Conservation (phyloP, 805 yeast genomes). For the Sugiyamaella americana region DNA sequence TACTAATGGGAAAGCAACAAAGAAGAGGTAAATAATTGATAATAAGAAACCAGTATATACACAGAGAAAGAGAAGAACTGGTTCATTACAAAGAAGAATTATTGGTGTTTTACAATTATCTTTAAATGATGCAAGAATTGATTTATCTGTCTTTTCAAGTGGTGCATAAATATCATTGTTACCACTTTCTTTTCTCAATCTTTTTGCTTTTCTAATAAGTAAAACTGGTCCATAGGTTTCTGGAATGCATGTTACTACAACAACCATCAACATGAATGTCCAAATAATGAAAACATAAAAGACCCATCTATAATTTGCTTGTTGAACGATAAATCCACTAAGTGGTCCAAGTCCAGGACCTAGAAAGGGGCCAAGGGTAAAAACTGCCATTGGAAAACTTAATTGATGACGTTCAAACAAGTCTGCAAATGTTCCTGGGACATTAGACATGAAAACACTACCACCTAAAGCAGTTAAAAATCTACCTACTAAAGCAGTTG, state of each 20-base stretch:
- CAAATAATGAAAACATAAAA: constrained; percentile 57
- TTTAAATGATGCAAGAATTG: constrained; percentile 7
- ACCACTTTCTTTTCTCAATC: constrained; percentile 43
- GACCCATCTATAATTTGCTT: constrained; percentile 64
- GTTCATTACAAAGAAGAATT: constrained; percentile 42
- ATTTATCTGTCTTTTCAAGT: constrained; percentile 29
- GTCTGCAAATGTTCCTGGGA: constrained; percentile 79
- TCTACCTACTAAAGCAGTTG: constrained; percentile 48
- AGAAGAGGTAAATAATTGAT: constrained; percentile 54
- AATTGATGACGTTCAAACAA: constrained; percentile 61
- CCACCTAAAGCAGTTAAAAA: constrained; percentile 72
- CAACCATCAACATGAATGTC: constrained; percentile 48
- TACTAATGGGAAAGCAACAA: constrained; percentile 54
- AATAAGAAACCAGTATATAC: constrained; percentile 51
- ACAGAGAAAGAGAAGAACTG: constrained; percentile 50
- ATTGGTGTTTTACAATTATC: constrained; percentile 50
- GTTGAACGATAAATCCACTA: constrained; percentile 54
- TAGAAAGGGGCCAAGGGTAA: constrained; percentile 70
- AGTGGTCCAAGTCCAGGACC: constrained; percentile 74
- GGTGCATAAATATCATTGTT: constrained; percentile 38
- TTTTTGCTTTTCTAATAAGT: constrained; percentile 57
- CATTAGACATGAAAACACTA: constrained; percentile 77
- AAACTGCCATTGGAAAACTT: constrained; percentile 71
- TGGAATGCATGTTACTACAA: constrained; percentile 43
- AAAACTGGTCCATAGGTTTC: constrained; percentile 83